Base-by-base conservation (phyloP, 2,329 filamentous ascomycete species). In the Microthyrium microscopicum region DNA sequence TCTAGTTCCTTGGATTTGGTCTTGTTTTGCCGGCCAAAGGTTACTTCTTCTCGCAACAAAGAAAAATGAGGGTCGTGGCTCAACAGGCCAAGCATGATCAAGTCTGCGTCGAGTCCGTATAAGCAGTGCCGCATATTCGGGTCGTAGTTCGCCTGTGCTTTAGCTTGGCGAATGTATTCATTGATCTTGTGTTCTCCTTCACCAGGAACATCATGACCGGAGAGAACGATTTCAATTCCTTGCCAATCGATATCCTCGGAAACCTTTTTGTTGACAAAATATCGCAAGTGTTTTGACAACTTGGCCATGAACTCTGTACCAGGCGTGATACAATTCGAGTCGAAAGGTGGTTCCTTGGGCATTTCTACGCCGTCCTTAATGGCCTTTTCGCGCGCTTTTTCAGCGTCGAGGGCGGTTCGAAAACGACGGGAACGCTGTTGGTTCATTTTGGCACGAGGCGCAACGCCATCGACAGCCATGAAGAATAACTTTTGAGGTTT, bases 151-250 rank as follows among this genome's bases (percentile, higher is more conserved):
- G 81, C 81, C 56, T 98, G 89, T 31, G 87, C 84, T 64, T 95
- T 95, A 41, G 89, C 82, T 56, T 91, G 82, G 45, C 89, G 80
- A 55, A 98, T 98, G 57, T 98, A 98, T 58, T 98, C 91, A 89
- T 98, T 98, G 58, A 98, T 93, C 62, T 98, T 98, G 64, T 98
- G 89, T 57, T 98, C 89, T 47, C 89, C 89, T 59, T 98, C 91
- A 46, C 89, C 89, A 5, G 89, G 89, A 18, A 95, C 87, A 56
- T 98, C 91, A 51, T 98, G 91, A 35, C 91, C 89, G 5, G 89
- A 98, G 38, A 98, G 68, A 34, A 98, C 84, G 46, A 98, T 77
- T 51, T 95, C 85, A 43, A 91, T 89, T 39, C 81, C 81, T 59
- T 98, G 89, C 89, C 89, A 98, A 48, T 98, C 89, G 30, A 77